Evolutionary conservation across 768 basidiomycete genomes (phyloP), one percentile per base, ranked within the genome.

Genomic region (Leccinum longicurvipes): DNA sequence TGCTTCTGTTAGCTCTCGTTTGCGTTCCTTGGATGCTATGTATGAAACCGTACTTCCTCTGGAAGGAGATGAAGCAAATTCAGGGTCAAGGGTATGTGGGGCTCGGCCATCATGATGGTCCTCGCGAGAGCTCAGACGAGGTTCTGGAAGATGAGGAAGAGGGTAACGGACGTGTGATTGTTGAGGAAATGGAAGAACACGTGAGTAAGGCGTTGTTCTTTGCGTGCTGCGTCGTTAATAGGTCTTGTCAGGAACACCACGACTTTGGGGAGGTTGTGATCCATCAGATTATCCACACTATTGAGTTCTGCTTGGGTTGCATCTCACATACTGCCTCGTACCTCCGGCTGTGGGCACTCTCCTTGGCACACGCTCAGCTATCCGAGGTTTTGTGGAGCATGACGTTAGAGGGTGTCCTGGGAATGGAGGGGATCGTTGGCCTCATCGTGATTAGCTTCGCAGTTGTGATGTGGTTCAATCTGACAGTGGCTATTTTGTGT

Each of bases 301-400:
- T 99, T 73, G 97, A 99, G 76, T 99, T 98, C 75, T 99, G 97
- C 70, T 84, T 99, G 31, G 97, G 96, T 7, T 98, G 96, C 72
- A 98, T 98, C 66, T 98, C 96, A 60, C 96, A 98, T 72, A 98
- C 96, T 1, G 92, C 92, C 12, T 93, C 90, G 15, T 92, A 91
- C 73, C 82, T 93, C 47, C 89, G 96, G 69, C 79, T 99, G 36
- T 98, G 96, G 96, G 97, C 97, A 19, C 82, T 99, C 7, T 99
- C 97, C 24, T 82, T 99, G 50, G 97, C 97, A 11, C 97, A 99
- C 74, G 93, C 97, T 19, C 97, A 98, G 74, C 79, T 99, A 17
- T 96, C 93, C 36, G 94, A 94, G 72, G 93, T 96, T 52, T 76
- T 96, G 55, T 96, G 93, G 91, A 68, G 70, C 51, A 96, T 96